Evolutionary conservation across 75 land plant genomes (phyloP).

Genomic region (Gnetum montanum): DNA sequence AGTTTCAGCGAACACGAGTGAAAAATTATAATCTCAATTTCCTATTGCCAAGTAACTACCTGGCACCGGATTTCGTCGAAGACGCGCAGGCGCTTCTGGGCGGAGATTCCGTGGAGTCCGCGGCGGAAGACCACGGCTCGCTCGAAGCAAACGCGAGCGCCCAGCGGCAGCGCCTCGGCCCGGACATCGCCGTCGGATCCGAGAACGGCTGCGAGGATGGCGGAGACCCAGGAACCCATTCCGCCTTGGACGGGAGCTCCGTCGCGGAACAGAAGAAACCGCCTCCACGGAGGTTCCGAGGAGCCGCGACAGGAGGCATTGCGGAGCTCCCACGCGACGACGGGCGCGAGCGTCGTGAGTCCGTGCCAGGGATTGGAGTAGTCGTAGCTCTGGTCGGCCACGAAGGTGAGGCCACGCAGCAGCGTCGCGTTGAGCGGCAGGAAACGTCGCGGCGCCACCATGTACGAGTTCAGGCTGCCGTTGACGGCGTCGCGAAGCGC

Average conservation of each 20-base stretch:
- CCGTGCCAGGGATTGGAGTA: conserved; percentile 79
- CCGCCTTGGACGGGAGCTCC: conserved; percentile 22
- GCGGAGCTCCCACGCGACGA: conserved; percentile 45
- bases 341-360: conserved; percentile 32
- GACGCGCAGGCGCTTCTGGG: conserved; percentile 8
- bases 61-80: conserved; percentile 42
- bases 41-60: conserved; percentile 33
- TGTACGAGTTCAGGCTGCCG: conserved; percentile 61
- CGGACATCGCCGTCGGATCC: background rate
- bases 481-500: conserved; percentile 37
- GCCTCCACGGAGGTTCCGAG: no score
- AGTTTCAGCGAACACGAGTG: no score
- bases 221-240: conserved; percentile 24
- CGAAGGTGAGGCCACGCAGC: conserved; percentile 40
- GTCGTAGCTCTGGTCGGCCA: conserved; percentile 59
- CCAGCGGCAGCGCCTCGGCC: background rate
- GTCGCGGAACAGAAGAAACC: conserved; percentile 42
- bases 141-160: conserved; percentile 51
- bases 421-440: conserved; percentile 34
- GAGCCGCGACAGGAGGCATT: conserved; percentile 20
- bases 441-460: conserved; percentile 36
- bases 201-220: conserved; percentile 18
- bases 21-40: no score
- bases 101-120: conserved; percentile 29
- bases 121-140: conserved; percentile 47